These are phyloP conservation scores for Hypoxylon lienhwacheense DNA, from an alignment of 495 filamentous ascomycete genomes.

Conservation along the genomic window DNA sequence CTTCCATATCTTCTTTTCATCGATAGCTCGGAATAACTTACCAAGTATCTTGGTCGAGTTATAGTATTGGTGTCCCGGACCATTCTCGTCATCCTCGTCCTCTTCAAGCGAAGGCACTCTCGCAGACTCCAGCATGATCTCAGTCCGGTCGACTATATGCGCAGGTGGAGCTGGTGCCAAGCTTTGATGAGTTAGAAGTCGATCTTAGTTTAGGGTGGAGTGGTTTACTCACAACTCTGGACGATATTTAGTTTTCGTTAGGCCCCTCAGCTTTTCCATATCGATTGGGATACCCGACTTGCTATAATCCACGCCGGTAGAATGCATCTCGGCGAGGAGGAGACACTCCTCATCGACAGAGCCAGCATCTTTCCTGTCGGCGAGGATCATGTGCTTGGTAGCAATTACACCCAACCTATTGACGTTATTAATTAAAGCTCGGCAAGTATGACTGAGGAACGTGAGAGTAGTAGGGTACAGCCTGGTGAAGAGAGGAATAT, in stretches of 20 bases:
- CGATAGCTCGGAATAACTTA: constrained; percentile 69
- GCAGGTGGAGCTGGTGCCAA: constrained; percentile 66
- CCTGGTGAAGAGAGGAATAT: no score
- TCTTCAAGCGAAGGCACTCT: constrained; percentile 39
- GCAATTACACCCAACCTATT: constrained; percentile 65
- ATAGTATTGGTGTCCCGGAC: constrained; percentile 61
- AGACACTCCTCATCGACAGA: constrained; percentile 61
- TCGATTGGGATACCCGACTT: constrained; percentile 74
- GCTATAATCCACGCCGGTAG: constrained; percentile 78
- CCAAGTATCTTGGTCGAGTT: constrained; percentile 70
- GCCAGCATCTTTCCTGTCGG: constrained; percentile 61
- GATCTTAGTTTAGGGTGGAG: background rate
- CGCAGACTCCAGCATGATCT: constrained; percentile 49
- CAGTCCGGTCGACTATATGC: constrained; percentile 49
- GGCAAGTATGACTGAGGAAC: no score
- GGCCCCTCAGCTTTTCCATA: constrained; percentile 29
- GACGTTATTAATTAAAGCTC: background rate
- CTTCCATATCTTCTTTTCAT: constrained; percentile 68
- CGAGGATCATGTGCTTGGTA: constrained; percentile 65
- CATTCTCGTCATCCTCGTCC: constrained; percentile 59
- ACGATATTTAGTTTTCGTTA: constrained; percentile 28
- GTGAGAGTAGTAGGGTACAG: no score
- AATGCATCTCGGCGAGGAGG: constrained; percentile 68
- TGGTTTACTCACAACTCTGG: constrained; percentile 49
- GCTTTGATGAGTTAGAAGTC: constrained; percentile 19